These are phyloP conservation scores for Candida qinlingensis DNA, from an alignment of 805 yeast genomes.

Conservation along the genomic window DNA sequence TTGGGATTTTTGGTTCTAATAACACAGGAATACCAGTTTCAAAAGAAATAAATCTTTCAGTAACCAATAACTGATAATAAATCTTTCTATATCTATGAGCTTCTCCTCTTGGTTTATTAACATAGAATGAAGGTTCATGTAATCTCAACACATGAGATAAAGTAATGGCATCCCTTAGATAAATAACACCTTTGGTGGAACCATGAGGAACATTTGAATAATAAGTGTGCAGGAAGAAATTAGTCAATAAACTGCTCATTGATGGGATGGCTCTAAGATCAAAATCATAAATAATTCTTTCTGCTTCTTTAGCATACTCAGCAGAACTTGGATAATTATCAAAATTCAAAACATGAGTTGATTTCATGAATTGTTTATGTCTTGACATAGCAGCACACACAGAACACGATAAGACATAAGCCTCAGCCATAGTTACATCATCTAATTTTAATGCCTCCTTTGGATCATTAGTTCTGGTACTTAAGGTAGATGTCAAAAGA, in stretches of 20 bases:
- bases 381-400: constrained; percentile 21
- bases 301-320: constrained; percentile 20
- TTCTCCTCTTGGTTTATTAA: constrained; percentile 10
- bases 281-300: constrained; percentile 15
- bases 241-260: constrained; percentile 13
- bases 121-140: constrained; percentile 16
- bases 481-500: constrained; percentile 12
- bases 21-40: constrained; percentile 19
- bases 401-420: constrained; percentile 20
- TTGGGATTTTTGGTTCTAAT: constrained; percentile 20
- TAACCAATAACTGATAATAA: constrained; percentile 18
- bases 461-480: constrained; percentile 2
- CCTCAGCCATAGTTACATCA: constrained; percentile 12
- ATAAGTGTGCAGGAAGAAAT: constrained; percentile 20
- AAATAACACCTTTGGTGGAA: constrained; percentile 14
- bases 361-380: constrained; percentile 19
- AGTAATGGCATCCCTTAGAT: constrained; percentile 21
- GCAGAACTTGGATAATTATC: constrained; percentile 17
- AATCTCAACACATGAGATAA: constrained; percentile 19
- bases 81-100: constrained; percentile 21
- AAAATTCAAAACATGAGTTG: constrained; percentile 13
- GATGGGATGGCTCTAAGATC: constrained; percentile 16
- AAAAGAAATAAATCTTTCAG: constrained; percentile 21
- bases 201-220: constrained; percentile 18
- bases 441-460: constrained; percentile 6